Conservation (phyloP, 2,329 filamentous ascomycete genomes). For the Sporothrix variecibatus region DNA sequence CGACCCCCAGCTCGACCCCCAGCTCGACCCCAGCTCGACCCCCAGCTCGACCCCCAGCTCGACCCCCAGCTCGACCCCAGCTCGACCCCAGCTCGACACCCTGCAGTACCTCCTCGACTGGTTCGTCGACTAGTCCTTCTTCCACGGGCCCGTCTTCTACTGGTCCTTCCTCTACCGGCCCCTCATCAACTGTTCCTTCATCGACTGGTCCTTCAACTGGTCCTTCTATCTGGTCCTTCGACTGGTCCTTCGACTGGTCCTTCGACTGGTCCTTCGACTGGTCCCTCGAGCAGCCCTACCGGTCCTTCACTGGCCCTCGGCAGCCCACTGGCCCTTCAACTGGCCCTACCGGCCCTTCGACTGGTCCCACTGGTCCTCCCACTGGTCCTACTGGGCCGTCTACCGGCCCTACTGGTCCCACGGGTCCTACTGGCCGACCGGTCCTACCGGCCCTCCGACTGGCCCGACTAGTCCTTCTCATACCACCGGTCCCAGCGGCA, state of each 20-base stretch:
- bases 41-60: background rate
- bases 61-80: background rate
- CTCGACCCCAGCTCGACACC: background rate
- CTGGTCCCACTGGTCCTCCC: background rate
- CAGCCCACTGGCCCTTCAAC: background rate
- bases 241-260: background rate
- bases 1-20: background rate
- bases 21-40: background rate
- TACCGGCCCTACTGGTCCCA: background rate
- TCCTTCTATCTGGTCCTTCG: background rate
- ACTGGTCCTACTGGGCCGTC: background rate
- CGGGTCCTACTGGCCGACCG: background rate
- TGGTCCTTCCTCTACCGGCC: background rate
- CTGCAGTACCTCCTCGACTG: background rate
- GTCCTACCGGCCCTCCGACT: background rate
- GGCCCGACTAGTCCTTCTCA: background rate
- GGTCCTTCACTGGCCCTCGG: background rate
- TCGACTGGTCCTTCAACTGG: background rate
- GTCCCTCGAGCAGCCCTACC: background rate
- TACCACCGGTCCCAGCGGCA: background rate
- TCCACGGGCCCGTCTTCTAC: background rate
- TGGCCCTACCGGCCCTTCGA: background rate
- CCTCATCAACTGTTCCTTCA: background rate
- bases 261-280: background rate
- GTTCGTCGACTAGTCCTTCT: background rate